Evolutionary conservation across 1,284 basidiomycete genomes (phyloP).

Genomic region (Wallemia hederae): DNA sequence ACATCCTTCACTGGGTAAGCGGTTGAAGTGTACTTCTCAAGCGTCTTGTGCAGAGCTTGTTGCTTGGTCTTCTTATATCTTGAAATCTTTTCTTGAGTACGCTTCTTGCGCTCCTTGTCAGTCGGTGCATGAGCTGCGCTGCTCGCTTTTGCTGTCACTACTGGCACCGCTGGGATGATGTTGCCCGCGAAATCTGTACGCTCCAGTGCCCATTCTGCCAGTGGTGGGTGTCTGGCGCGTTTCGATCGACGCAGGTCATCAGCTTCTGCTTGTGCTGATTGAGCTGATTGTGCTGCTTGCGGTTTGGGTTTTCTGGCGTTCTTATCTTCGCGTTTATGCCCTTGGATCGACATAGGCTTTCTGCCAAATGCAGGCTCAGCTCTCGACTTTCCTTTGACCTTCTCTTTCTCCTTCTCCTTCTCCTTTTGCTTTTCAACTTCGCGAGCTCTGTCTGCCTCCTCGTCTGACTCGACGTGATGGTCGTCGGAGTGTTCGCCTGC

Average conservation of each 20-base stretch:
- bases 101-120: constrained; percentile 62
- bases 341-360: no score
- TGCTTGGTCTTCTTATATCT: constrained; percentile 35
- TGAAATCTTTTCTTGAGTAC: constrained; percentile 33
- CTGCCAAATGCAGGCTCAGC: no score
- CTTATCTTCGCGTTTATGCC: no score
- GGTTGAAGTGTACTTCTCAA: no score
- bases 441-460: background rate
- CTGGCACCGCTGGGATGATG: constrained; percentile 1
- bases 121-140: constrained; percentile 26
- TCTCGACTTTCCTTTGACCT: no score
- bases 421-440: background rate
- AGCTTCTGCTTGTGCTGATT: no score
- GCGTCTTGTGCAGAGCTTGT: constrained; percentile 29
- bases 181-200: constrained; percentile 1
- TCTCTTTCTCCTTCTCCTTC: no score
- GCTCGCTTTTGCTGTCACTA: constrained; percentile 3
- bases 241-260: background rate
- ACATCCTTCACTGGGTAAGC: no score
- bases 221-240: background rate
- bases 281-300: no score
- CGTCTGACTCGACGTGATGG: no score
- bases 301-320: no score
- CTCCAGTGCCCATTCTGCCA: constrained; percentile 1
- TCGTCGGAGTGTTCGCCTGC: background rate